Evolutionary conservation across 73 alveolate species (phyloP).

Genomic region (Paraurostyla sp.): DNA sequence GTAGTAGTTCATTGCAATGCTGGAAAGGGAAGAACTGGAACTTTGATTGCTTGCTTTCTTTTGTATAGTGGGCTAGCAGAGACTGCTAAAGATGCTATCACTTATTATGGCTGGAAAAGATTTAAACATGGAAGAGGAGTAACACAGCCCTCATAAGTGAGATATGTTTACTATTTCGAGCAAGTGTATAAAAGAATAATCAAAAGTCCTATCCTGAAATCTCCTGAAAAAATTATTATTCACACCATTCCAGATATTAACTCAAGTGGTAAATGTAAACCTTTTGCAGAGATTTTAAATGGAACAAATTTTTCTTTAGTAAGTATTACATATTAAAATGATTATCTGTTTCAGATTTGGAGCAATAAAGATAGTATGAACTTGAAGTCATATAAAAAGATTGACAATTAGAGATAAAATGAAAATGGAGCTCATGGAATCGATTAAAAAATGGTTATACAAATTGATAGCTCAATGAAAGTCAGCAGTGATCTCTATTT

Average conservation of each 20-base stretch:
- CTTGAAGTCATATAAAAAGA: background rate
- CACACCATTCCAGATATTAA: constrained; percentile 9
- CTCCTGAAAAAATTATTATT: constrained; percentile 13
- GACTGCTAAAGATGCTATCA: constrained; percentile 90
- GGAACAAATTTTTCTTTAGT: constrained; percentile 14
- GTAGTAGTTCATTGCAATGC: constrained; percentile 98
- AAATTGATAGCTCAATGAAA: background rate
- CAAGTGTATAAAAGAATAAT: constrained; percentile 55
- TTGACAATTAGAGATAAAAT: background rate
- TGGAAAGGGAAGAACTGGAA: constrained; percentile 99
- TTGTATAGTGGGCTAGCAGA: constrained; percentile 82
- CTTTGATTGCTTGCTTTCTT: constrained; percentile 92
- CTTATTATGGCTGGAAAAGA: constrained; percentile 93
- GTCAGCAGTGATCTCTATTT: constrained; percentile 49
- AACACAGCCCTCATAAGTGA: constrained; percentile 87
- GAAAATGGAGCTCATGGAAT: background rate
- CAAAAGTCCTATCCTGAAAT: constrained; percentile 44
- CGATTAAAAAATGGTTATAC: background rate
- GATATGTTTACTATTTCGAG: constrained; percentile 90
- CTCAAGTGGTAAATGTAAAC: constrained; percentile 24
- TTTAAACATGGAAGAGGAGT: constrained; percentile 93
- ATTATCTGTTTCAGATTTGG: constrained; percentile 28
- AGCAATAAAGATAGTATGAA: constrained; percentile 20
- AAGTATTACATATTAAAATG: background rate
- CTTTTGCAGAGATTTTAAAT: constrained; percentile 47